Evolutionary conservation across 768 basidiomycete species (phyloP).

Genomic region (Hygrocybe coccinea): DNA sequence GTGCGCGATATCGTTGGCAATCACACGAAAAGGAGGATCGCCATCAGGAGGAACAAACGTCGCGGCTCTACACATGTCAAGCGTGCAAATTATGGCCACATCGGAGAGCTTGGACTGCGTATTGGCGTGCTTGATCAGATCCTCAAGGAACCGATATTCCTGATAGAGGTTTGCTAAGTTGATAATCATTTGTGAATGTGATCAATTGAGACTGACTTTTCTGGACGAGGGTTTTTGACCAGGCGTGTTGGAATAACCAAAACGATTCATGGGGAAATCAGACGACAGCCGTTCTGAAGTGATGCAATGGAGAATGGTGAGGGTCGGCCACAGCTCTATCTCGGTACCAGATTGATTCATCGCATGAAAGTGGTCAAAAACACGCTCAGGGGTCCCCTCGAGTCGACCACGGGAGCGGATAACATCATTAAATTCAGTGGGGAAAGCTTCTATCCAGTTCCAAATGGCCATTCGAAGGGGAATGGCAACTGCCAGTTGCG

Average conservation of each 20-base stretch:
- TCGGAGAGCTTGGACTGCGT: conserved; percentile 57
- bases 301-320: conserved; percentile 68
- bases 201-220: conserved; percentile 28
- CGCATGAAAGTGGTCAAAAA: conserved; percentile 75
- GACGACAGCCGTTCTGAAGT: conserved; percentile 67
- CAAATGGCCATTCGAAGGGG: conserved; percentile 76
- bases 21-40: conserved; percentile 57
- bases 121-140: conserved; percentile 54
- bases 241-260: conserved; percentile 14
- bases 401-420: conserved; percentile 57
- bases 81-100: conserved; percentile 62
- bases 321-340: conserved; percentile 71
- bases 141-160: conserved; percentile 60
- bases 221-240: conserved; percentile 30
- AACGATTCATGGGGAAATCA: conserved; percentile 44
- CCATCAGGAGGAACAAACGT: conserved; percentile 44
- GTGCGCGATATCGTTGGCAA: conserved; percentile 70
- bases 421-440: conserved; percentile 71
- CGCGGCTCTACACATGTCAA: conserved; percentile 77
- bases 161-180: conserved; percentile 11
- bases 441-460: conserved; percentile 84
- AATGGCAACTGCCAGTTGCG: conserved; percentile 65
- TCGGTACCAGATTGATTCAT: conserved; percentile 42
- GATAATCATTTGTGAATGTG: neutral
- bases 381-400: conserved; percentile 80